These are phyloP conservation scores for Paraconiothyrium brasiliense DNA, from an alignment of 2,329 filamentous ascomycete species.

Conservation along the genomic window DNA sequence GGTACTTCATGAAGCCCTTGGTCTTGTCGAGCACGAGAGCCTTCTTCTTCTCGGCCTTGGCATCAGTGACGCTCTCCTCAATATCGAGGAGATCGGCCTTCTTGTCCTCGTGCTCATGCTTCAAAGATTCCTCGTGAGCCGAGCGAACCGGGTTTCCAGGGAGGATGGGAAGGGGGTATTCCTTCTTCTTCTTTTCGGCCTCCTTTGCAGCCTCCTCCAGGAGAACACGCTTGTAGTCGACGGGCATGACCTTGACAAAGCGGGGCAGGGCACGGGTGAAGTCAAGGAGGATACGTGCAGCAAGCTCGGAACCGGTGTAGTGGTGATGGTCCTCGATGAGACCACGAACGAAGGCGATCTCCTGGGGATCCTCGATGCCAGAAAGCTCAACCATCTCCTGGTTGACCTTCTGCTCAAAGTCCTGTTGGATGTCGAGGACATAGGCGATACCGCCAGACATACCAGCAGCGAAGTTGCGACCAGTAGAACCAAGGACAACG, in stretches of 20 bases:
- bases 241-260: constrained; percentile 92
- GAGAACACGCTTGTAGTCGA: constrained; percentile 95
- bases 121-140: constrained; percentile 63
- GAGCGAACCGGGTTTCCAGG: constrained; percentile 69
- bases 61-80: constrained; percentile 88
- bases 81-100: constrained; percentile 79
- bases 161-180: constrained; percentile 82
- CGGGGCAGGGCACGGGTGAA: constrained; percentile 90
- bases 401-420: constrained; percentile 94
- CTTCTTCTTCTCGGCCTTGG: constrained; percentile 87
- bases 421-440: constrained; percentile 85
- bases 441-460: constrained; percentile 99
- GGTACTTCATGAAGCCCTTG: constrained; percentile 96
- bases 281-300: constrained; percentile 91
- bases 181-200: constrained; percentile 82
- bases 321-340: constrained; percentile 97
- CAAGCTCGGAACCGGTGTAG: constrained; percentile 95
- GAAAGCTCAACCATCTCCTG: constrained; percentile 96
- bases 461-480: constrained; percentile 96
- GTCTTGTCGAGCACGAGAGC: constrained; percentile 97
- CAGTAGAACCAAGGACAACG: constrained; percentile 85
- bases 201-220: constrained; percentile 86
- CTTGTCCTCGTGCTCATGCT: constrained; percentile 66
- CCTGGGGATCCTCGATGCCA: constrained; percentile 81
- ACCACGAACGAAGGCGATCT: constrained; percentile 89